Percentiles rank a stretch among this genome's conserved stretches.
phyloP scores from a whole-genome alignment of 1,284 basidiomycete species.

The Trametes polyzona region DNA sequence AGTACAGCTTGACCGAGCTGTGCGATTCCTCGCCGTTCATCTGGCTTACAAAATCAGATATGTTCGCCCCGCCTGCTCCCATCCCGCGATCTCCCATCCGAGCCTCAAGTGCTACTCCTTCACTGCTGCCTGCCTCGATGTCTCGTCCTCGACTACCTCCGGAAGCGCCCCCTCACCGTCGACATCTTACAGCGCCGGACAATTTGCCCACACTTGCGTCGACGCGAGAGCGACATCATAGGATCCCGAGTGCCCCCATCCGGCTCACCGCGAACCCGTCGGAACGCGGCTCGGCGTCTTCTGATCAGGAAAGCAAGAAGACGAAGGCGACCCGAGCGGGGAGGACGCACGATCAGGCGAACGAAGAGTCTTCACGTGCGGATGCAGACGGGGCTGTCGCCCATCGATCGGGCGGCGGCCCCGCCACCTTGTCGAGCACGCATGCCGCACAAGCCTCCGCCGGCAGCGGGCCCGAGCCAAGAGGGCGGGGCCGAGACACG shows the following conservation, averaged over 20 bases:
- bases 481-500: conserved; percentile 19
- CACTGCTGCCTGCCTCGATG: not conserved
- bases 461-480: not conserved
- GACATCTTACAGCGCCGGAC: conserved; percentile 7
- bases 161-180: conserved; percentile 4
- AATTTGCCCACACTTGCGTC: not conserved
- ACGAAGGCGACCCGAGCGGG: not conserved
- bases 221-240: conserved; percentile 2
- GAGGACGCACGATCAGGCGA: conserved; percentile 2
- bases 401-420: not conserved
- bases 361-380: conserved; percentile 5
- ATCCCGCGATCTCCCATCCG: conserved; percentile 11
- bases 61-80: conserved; percentile 21
- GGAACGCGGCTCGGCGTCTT: not conserved
- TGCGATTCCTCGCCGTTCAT: conserved; percentile 28
- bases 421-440: not conserved
- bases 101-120: not conserved
- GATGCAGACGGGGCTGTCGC: not conserved
- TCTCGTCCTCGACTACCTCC: not conserved
- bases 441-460: not conserved
- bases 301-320: conserved; percentile 9
- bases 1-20: conserved; percentile 34
- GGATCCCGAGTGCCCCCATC: conserved; percentile 16
- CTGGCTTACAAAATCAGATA: conserved; percentile 28
- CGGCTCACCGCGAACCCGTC: conserved; percentile 5